Evolutionary conservation across 768 basidiomycete genomes (phyloP).

Genomic region (Rickenella mellea): DNA sequence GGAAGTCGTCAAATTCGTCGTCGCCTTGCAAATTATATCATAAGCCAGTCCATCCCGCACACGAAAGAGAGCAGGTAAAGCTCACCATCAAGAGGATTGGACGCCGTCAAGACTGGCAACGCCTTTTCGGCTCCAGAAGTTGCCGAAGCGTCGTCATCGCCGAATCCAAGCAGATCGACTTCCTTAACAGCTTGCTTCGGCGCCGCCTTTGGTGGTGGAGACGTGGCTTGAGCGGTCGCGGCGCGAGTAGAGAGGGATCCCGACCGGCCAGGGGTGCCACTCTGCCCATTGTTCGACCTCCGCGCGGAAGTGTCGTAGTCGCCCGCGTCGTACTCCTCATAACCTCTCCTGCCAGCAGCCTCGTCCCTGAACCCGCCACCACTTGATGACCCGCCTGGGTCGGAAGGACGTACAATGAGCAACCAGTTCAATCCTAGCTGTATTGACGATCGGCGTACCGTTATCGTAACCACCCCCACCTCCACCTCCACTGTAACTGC

Average conservation of each 20-base stretch:
- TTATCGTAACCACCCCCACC: conserved; percentile 34
- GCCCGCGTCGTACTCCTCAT: conserved; percentile 95
- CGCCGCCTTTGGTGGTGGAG: conserved; percentile 25
- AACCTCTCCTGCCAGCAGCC: conserved; percentile 40
- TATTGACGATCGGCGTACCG: conserved; percentile 4
- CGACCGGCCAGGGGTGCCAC: conserved; percentile 19
- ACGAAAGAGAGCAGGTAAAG: conserved; percentile 14
- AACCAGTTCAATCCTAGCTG: conserved; percentile 9
- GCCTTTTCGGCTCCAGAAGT: conserved; percentile 38
- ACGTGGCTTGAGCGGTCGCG: conserved; percentile 16
- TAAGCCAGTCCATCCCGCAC: conserved; percentile 1
- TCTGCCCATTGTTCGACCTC: conserved; percentile 28
- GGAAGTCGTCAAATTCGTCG: conserved; percentile 84
- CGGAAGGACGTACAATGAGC: conserved; percentile 13
- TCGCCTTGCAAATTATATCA: conserved; percentile 28
- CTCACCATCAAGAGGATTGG: conserved; percentile 14
- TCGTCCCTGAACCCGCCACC: conserved; percentile 54
- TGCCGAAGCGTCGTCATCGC: conserved; percentile 46
- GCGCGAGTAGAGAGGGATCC: conserved; percentile 24
- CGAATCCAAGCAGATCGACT: conserved; percentile 74
- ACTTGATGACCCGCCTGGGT: conserved; percentile 25
- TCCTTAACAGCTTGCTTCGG: conserved; percentile 33
- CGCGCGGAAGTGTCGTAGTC: conserved; percentile 61
- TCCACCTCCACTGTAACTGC: conserved; percentile 17
- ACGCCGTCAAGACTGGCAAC: conserved; percentile 33